These are phyloP conservation scores for Corinectria fuckeliana DNA, from an alignment of 2,329 filamentous ascomycete genomes.

Conservation along the genomic window DNA sequence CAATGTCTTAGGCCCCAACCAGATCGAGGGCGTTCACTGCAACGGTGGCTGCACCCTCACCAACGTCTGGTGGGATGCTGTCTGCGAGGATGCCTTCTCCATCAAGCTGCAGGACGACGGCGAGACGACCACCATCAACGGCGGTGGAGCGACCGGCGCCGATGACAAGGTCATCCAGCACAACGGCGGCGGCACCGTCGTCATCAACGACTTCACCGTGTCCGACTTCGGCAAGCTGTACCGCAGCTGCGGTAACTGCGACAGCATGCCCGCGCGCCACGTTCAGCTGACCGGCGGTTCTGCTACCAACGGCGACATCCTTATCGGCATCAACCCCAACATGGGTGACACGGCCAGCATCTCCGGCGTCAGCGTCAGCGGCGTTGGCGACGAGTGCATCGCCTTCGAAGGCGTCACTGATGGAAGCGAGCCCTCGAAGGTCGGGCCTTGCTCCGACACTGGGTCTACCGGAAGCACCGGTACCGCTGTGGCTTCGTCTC, in stretches of 20 bases:
- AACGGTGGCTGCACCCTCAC: constrained; percentile 50
- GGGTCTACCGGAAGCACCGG: constrained; percentile 7
- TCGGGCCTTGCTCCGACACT: constrained; percentile 29
- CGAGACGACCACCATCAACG: constrained; percentile 47
- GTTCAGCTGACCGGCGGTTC: constrained; percentile 50
- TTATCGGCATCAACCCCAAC: constrained; percentile 52
- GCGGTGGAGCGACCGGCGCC: constrained; percentile 55
- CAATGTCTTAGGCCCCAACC: constrained; percentile 39
- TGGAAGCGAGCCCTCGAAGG: constrained; percentile 35
- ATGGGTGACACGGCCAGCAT: constrained; percentile 43
- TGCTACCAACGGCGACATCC: constrained; percentile 46
- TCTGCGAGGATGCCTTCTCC: constrained; percentile 53
- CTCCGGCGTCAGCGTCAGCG: constrained; percentile 28
- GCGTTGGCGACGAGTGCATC: constrained; percentile 30
- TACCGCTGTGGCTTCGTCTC: neutral
- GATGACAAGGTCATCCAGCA: constrained; percentile 55
- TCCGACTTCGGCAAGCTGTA: constrained; percentile 57
- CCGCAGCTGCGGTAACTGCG: constrained; percentile 56
- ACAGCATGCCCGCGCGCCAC: constrained; percentile 46
- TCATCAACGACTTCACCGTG: constrained; percentile 49
- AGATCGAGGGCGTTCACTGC: constrained; percentile 55
- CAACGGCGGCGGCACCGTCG: constrained; percentile 53
- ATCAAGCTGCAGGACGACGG: constrained; percentile 36
- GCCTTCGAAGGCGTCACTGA: constrained; percentile 34
- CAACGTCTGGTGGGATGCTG: constrained; percentile 56